Evolutionary conservation across 2,329 filamentous ascomycete genomes (phyloP), one percentile per base, ranked within the genome.

Genomic region (Aspergillus arachidicola): DNA sequence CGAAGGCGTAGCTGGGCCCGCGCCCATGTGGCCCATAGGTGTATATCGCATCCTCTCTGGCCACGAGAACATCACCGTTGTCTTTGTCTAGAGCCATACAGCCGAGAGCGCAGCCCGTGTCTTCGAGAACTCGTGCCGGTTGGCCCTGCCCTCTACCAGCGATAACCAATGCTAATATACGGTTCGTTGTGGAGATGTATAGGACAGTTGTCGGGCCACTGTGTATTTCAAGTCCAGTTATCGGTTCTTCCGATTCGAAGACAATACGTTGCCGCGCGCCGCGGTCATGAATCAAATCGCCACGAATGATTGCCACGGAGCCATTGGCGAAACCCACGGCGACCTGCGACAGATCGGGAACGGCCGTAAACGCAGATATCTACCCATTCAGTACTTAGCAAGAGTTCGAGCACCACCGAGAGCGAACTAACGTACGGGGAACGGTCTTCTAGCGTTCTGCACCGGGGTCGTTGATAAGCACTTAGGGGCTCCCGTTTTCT

Each of bases 301-400:
- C 95, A 63, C 95, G 87, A 62, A 99, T 92, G 32, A 99, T 89
- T 0, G 93, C 96, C 14, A 99, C 94, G 0, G 94, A 89, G 9
- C 95, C 95, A 78, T 99, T 98, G 14, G 91, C 95, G 75, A 99
- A 99, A 6, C 95, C 96, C 7, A 98, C 91, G 4, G 94, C 95
- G 32, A 98, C 87, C 80, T 99, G 95, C 5, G 92, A 92, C 28
- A 99, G 83, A 78, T 98, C 94, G 56, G 93, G 91, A 32, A 95
- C 87, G 0, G 92, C 91, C 14, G 93, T 87, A 71, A 99, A 95
- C 1, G 94, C 93, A 10, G 93, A 96, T 66, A 97, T 74, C 76
- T 78, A 60, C 59, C 34, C 38, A 14, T 34, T 3, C 4, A 51
- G 4, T 23, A 19, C 21, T 62, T 46, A 63, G 62, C 65, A 54